Evolutionary conservation across 176 grass and related monocot species (phyloP), one percentile per base, ranked within the genome.

Genomic region (Melocanna baccifera): DNA sequence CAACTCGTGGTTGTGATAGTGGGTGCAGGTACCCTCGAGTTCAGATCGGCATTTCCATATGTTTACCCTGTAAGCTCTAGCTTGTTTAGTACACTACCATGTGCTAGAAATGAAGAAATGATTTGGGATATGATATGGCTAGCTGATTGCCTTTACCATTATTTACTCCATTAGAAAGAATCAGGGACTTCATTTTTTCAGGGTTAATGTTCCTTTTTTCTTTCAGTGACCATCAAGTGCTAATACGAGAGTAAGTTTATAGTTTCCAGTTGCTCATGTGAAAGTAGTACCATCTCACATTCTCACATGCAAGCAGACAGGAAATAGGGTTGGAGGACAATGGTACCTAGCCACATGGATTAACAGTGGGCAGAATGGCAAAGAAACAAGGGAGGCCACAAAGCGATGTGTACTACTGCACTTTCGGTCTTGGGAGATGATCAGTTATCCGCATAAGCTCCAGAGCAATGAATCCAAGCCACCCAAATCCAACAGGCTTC

Each of bases 271-370:
- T 51, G 36, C n/a, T 42, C 30, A 67, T 47, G 30, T 32, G 30
- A 30, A 64, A 53, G 25, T 73, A 32, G 29, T 47, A 42, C 12
- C 28, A 48, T 48, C 1, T 81, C 77, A 52, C 71, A 69, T 62
- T 48, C 1, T 81, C 77, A 52, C 71, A 69, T 62, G 53, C 65
- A 41, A 36, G 74, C 43, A 83, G 34, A 67, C 16, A 19, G 10
- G n/a, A 76, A 42, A 41, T 28, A 6, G 9, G 28, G 46, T 11
- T 39, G 32, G n/a, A 40, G 71, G 26, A 43, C 56, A 57, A 48
- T 43, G 43, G 52, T 61, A 15, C 59, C 30, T 72, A 52, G 65
- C 67, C 76, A 89, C 87, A 82, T 86, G 88, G 65, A 77, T 70
- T 70, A 72, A 82, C 78, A 88, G 76, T 77, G 81, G 56, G 28